phyloP scores from a whole-genome alignment of 306 rosid species.

The Glycine tomentella region DNA sequence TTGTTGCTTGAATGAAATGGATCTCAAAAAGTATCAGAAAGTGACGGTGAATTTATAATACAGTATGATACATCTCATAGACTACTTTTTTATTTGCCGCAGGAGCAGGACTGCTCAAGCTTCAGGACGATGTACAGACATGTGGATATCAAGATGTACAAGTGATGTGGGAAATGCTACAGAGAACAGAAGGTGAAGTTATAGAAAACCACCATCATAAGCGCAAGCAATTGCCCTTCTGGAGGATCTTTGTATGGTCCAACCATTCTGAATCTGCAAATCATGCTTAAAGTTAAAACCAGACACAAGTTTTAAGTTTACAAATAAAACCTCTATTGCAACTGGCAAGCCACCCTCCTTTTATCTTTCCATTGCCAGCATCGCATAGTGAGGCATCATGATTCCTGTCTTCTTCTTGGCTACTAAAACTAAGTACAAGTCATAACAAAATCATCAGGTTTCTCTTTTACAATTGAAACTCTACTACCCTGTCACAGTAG shows the following conservation, averaged over 20 bases:
- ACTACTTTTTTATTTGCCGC: neutral
- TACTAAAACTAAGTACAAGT: constrained; percentile 28
- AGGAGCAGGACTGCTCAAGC: constrained; percentile 80
- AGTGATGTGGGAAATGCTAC: constrained; percentile 90
- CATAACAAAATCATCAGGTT: neutral
- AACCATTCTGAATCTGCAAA: constrained; percentile 54
- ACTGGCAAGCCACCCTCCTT: constrained; percentile 41
- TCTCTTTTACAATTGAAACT: constrained; percentile 16
- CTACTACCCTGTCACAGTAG: neutral
- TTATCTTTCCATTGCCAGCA: constrained; percentile 38
- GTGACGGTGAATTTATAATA: too few relatives aligned
- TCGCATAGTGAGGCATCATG: too few relatives aligned
- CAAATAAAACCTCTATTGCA: constrained; percentile 37
- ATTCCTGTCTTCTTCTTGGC: neutral
- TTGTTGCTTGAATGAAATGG: too few relatives aligned
- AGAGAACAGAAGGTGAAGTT: constrained; percentile 28
- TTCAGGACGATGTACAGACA: constrained; percentile 75
- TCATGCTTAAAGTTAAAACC: constrained; percentile 38
- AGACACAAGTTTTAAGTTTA: constrained; percentile 26
- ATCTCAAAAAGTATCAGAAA: too few relatives aligned
- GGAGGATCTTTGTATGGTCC: constrained; percentile 74
- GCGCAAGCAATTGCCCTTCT: constrained; percentile 64
- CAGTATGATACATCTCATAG: too few relatives aligned
- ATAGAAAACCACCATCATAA: constrained; percentile 43
- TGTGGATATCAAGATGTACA: constrained; percentile 87